Evolutionary conservation across 805 yeast genomes (phyloP).

Genomic region (Saturnispora diversa): DNA sequence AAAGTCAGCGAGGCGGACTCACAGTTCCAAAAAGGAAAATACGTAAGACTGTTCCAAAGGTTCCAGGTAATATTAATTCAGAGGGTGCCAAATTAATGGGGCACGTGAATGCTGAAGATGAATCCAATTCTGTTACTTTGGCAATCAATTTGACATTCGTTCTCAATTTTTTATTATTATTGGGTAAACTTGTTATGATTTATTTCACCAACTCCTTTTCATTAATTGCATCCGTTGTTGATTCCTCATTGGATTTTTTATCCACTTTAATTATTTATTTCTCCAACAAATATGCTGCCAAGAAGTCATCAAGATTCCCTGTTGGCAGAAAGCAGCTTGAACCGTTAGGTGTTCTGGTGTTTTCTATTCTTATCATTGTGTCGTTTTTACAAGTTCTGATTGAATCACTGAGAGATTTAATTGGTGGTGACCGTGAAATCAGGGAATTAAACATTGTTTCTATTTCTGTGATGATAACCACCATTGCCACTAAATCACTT

Average conservation of each 20-base stretch:
- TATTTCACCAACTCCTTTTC: constrained; percentile 65
- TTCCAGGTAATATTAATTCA: constrained; percentile 53
- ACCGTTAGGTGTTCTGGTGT: constrained; percentile 70
- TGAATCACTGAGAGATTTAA: constrained; percentile 46
- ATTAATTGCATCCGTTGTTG: constrained; percentile 69
- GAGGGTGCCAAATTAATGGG: constrained; percentile 50
- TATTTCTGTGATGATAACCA: constrained; percentile 49
- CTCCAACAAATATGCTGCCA: constrained; percentile 44
- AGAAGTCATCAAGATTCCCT: constrained; percentile 39
- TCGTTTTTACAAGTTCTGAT: constrained; percentile 68
- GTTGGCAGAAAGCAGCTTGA: constrained; percentile 67
- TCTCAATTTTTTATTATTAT: constrained; percentile 48
- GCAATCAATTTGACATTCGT: constrained; percentile 61
- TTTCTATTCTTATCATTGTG: constrained; percentile 60
- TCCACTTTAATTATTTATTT: constrained; percentile 66
- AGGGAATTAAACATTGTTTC: constrained; percentile 46
- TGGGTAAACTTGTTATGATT: constrained; percentile 55
- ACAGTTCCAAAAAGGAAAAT: neutral
- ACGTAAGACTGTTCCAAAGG: constrained; percentile 15
- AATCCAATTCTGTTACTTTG: constrained; percentile 32
- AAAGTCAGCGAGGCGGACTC: neutral
- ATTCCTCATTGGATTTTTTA: constrained; percentile 63
- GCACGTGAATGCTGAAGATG: constrained; percentile 28
- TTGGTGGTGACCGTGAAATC: constrained; percentile 31
- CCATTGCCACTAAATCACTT: constrained; percentile 50